Conservation (phyloP, 257 asterid genomes). For the Misopates orontium region DNA sequence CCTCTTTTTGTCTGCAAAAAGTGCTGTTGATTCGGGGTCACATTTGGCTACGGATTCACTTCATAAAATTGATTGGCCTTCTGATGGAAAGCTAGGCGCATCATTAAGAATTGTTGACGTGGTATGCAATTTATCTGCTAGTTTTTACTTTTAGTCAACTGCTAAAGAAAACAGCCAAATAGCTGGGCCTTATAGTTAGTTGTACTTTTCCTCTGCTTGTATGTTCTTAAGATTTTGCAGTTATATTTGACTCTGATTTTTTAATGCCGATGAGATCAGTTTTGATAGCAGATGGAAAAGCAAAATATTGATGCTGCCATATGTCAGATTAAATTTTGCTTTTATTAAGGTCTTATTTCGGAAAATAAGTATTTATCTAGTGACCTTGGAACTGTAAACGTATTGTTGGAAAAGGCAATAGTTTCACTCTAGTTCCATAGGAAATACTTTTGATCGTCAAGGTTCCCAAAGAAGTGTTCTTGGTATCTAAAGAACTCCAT, state of each 20-base stretch:
- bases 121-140: slow-evolving; percentile 39
- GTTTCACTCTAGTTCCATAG: neutral
- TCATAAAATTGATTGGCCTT: slow-evolving; percentile 66
- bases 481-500: neutral
- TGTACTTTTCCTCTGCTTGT: neutral
- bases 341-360: neutral
- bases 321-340: neutral
- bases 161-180: neutral
- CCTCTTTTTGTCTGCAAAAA: slow-evolving; percentile 57
- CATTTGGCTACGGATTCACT: slow-evolving; percentile 71
- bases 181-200: neutral
- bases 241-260: neutral
- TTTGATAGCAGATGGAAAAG: neutral
- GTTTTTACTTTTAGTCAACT: neutral
- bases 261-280: neutral
- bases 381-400: neutral
- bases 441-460: neutral
- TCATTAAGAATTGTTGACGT: slow-evolving; percentile 46
- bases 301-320: neutral
- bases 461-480: neutral
- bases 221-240: neutral
- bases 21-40: slow-evolving; percentile 61
- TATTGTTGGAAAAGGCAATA: neutral
- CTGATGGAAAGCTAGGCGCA: slow-evolving; percentile 39
- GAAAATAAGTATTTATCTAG: neutral